These are phyloP conservation scores for Mikania micrantha DNA, from an alignment of 129 eudicot species.

Conservation along the genomic window DNA sequence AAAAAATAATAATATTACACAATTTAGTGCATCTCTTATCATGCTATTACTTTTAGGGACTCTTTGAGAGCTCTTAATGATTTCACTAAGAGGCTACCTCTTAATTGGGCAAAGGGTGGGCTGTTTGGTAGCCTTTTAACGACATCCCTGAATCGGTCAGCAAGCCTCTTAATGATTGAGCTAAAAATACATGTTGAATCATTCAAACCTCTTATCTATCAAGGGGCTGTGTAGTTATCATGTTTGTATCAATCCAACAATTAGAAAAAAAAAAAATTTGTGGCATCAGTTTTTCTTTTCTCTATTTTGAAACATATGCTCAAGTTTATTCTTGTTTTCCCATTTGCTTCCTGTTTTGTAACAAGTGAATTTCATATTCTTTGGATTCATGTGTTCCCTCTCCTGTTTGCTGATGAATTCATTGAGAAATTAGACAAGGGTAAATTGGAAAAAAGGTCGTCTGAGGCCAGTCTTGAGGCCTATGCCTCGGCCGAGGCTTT, in stretches of 20 bases:
- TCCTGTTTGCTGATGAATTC: background rate
- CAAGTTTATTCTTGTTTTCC: background rate
- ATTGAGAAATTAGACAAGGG: background rate
- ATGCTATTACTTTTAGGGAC: constrained; percentile 3
- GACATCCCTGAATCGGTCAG: no score
- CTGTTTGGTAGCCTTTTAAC: no score
- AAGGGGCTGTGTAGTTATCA: no score
- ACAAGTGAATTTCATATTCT: background rate
- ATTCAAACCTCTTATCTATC: no score
- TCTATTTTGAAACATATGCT: background rate
- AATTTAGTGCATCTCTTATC: background rate
- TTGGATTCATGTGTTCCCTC: background rate
- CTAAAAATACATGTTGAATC: no score
- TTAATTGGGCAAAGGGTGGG: no score
- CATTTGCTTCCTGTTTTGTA: background rate
- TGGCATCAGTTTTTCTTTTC: background rate
- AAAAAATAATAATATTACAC: background rate
- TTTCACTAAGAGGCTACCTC: no score
- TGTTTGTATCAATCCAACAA: background rate
- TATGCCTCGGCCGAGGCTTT: no score
- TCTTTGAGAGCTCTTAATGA: no score
- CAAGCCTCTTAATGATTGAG: no score
- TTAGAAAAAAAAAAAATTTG: background rate
- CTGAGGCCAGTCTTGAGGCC: no score
- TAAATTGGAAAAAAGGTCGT: no score